Evolutionary conservation across 2,329 filamentous ascomycete genomes (phyloP).

Genomic region (Pochonia chlamydosporia): DNA sequence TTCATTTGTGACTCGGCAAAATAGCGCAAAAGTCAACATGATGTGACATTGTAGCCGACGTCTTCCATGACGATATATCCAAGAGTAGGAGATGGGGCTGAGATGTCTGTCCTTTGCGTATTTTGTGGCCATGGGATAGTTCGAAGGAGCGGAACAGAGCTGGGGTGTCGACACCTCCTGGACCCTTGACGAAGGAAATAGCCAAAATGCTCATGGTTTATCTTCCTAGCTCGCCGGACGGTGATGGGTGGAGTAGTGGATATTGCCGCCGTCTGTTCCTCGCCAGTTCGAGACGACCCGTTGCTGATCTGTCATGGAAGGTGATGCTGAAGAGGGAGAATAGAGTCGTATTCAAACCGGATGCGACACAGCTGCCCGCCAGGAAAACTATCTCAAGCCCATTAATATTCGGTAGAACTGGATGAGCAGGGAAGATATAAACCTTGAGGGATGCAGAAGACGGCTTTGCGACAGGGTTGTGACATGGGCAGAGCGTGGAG

Average conservation of each 20-base stretch:
- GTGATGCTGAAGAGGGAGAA: background rate
- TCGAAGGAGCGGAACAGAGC: background rate
- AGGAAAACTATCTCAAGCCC: background rate
- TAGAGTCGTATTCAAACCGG: background rate
- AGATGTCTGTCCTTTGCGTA: no score
- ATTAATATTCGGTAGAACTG: background rate
- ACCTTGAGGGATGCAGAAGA: background rate
- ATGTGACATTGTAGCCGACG: no score
- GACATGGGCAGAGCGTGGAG: background rate
- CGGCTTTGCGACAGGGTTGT: background rate
- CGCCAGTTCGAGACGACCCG: constrained; percentile 2
- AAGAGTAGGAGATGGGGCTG: no score
- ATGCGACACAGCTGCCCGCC: background rate
- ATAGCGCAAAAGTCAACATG: no score
- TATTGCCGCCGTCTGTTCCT: constrained; percentile 1
- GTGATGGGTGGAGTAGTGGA: background rate
- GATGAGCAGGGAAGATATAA: background rate
- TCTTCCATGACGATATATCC: no score
- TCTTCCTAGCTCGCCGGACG: background rate
- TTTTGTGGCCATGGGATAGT: background rate
- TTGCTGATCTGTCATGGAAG: background rate
- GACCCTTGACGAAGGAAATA: background rate
- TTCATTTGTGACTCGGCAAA: no score
- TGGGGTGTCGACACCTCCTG: background rate
- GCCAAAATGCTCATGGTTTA: background rate